phyloP scores from a whole-genome alignment of 2,329 filamentous ascomycete genomes.

The Fusarium pseudoanthophilum region DNA sequence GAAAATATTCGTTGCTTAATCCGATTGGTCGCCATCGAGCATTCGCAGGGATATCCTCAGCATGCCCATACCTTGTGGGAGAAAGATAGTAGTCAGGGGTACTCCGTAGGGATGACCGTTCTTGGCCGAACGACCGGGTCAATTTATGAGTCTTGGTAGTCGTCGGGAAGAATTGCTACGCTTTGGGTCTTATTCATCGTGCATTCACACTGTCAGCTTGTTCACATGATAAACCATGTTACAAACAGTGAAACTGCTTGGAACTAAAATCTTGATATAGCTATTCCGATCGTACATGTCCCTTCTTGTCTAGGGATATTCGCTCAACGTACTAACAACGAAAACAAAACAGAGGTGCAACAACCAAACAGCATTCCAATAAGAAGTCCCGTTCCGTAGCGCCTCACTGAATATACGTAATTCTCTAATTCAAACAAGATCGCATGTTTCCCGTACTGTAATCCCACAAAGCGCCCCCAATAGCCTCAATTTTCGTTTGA shows the following conservation, averaged over 20 bases:
- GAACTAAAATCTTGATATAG: slow-evolving; percentile 4
- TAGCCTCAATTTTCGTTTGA: slow-evolving; percentile 26
- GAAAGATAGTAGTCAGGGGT: background rate
- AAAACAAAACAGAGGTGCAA: slow-evolving; percentile 3
- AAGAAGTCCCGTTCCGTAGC: slow-evolving; percentile 22
- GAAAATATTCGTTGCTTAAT: background rate
- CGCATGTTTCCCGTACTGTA: slow-evolving; percentile 18
- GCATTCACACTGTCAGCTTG: background rate
- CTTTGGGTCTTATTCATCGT: slow-evolving; percentile 22
- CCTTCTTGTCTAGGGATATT: slow-evolving; percentile 14
- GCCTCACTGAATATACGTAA: slow-evolving; percentile 34
- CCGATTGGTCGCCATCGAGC: background rate
- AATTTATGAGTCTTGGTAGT: background rate
- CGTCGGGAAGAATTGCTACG: background rate
- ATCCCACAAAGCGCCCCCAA: slow-evolving; percentile 27
- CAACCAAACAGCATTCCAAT: slow-evolving; percentile 17
- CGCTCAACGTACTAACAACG: slow-evolving; percentile 6
- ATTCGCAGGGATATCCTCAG: background rate
- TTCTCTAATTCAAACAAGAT: slow-evolving; percentile 39
- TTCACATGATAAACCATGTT: slow-evolving; percentile 25
- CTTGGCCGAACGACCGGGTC: background rate
- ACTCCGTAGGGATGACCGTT: background rate
- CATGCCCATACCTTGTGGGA: background rate
- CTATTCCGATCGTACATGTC: slow-evolving; percentile 33
- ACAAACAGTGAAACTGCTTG: slow-evolving; percentile 16